Evolutionary conservation across 2,329 filamentous ascomycete genomes (phyloP).

Genomic region (Diaporthe ilicicola): DNA sequence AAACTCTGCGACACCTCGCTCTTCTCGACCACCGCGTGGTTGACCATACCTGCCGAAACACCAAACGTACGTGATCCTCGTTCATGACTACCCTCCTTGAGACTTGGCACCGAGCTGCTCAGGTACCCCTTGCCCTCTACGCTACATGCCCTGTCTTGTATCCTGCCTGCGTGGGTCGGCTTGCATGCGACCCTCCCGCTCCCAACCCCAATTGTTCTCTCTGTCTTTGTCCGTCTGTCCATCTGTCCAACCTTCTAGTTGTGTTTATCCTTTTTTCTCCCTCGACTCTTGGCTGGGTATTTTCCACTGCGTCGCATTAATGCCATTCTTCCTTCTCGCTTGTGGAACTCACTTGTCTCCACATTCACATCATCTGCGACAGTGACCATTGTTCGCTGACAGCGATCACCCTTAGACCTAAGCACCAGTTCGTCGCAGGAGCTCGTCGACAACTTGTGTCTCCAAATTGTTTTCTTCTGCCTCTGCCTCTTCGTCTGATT

Average conservation of each 20-base stretch:
- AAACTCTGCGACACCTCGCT: constrained; percentile 31
- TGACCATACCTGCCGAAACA: constrained; percentile 50
- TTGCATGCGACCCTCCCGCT: constrained; percentile 34
- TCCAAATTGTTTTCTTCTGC: background rate
- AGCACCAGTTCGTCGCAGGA: background rate
- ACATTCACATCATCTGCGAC: background rate
- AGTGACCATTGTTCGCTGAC: constrained; percentile 11
- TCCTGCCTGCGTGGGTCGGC: constrained; percentile 30
- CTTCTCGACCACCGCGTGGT: constrained; percentile 39
- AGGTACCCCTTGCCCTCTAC: constrained; percentile 41
- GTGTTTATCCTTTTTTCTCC: constrained; percentile 27
- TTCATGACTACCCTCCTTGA: constrained; percentile 36
- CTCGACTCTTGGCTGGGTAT: constrained; percentile 25
- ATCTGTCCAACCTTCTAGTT: background rate
- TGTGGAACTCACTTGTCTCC: constrained; percentile 11
- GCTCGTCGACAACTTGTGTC: background rate
- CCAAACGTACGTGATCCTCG: constrained; percentile 51
- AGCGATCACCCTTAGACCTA: constrained; percentile 16
- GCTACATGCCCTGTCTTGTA: constrained; percentile 34
- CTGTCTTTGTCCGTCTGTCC: constrained; percentile 7
- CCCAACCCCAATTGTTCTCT: constrained; percentile 25
- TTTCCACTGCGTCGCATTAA: constrained; percentile 1
- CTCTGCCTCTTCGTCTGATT: background rate
- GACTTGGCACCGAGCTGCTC: constrained; percentile 44
- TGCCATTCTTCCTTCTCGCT: constrained; percentile 31